Evolutionary conservation across 768 basidiomycete species (phyloP).

Genomic region (Lactarius hatsudake): DNA sequence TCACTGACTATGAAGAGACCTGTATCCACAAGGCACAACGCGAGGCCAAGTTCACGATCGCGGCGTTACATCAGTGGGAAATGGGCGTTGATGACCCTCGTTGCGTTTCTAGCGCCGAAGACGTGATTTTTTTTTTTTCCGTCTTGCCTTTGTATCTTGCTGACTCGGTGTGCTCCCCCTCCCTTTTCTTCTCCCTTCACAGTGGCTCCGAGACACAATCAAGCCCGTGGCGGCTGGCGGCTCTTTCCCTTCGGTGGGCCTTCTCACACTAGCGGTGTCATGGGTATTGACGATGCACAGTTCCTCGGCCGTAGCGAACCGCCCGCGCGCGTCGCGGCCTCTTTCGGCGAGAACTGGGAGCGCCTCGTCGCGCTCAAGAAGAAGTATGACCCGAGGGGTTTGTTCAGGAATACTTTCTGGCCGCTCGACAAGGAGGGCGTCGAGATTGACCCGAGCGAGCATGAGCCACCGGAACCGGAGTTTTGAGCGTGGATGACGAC

Average conservation of each 20-base stretch:
- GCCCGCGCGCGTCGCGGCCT: conserved; percentile 57
- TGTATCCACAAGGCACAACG: conserved; percentile 78
- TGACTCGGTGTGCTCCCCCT: conserved; percentile 17
- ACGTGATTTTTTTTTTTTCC: conserved; percentile 42
- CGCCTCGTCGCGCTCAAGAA: conserved; percentile 70
- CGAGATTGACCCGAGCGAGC: conserved; percentile 51
- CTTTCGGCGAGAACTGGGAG: conserved; percentile 73
- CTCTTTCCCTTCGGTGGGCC: conserved; percentile 77
- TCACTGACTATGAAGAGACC: conserved; percentile 66
- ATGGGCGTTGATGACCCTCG: conserved; percentile 75
- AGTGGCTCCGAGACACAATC: conserved; percentile 82
- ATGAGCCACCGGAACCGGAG: conserved; percentile 58
- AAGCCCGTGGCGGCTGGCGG: conserved; percentile 72
- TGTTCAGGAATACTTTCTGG: conserved; percentile 82
- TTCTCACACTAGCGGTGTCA: conserved; percentile 5
- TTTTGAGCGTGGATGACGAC: neutral
- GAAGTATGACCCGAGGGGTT: conserved; percentile 68
- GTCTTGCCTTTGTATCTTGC: neutral
- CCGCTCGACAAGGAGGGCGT: conserved; percentile 61
- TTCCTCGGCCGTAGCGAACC: conserved; percentile 74
- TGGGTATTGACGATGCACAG: conserved; percentile 37
- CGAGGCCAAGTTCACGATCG: conserved; percentile 78
- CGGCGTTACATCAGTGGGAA: conserved; percentile 92
- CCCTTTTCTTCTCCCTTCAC: neutral
- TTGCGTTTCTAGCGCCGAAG: conserved; percentile 82